phyloP scores from a whole-genome alignment of 202 grass and related monocot genomes.

The Alloteropsis angusta region DNA sequence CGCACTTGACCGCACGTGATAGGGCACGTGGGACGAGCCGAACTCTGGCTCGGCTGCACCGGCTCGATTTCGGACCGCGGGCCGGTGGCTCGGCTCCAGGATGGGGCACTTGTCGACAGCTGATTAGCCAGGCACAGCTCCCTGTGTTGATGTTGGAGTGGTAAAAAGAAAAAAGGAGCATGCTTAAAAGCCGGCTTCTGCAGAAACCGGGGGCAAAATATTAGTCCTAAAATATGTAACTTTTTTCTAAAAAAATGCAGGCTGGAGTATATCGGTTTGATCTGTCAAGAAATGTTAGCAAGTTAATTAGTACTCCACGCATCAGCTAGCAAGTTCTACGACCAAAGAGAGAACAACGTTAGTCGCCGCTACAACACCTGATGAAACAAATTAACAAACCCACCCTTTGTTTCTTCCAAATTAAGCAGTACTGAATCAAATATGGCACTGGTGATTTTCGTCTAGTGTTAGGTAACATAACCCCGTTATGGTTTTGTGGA shows the following conservation, averaged over 20 bases:
- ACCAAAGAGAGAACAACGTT: not conserved
- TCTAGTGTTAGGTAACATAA: not conserved
- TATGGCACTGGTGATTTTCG: not conserved
- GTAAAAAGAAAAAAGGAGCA: not conserved
- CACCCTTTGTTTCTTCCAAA: not conserved
- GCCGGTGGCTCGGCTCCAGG: constrained; percentile 1
- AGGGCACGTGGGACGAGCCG: constrained; percentile 17
- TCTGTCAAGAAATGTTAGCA: not conserved
- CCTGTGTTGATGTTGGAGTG: constrained; percentile 29
- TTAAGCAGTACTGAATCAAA: not conserved
- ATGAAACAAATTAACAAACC: not conserved
- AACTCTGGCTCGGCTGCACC: not conserved
- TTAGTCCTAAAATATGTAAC: not conserved
- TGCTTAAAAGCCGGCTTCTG: not conserved
- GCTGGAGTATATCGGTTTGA: not conserved
- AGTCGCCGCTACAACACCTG: not conserved
- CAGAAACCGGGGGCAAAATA: not conserved
- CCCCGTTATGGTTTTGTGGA: too few relatives aligned
- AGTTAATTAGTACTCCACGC: not conserved
- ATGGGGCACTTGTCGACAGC: constrained; percentile 21
- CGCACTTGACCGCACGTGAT: constrained; percentile 25
- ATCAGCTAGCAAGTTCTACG: not conserved
- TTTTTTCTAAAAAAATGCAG: not conserved
- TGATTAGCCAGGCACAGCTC: constrained; percentile 10
- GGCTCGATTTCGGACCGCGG: not conserved